Evolutionary conservation across 1,139 yeast species (phyloP).

Genomic region (Nakaseomyces sp.): DNA sequence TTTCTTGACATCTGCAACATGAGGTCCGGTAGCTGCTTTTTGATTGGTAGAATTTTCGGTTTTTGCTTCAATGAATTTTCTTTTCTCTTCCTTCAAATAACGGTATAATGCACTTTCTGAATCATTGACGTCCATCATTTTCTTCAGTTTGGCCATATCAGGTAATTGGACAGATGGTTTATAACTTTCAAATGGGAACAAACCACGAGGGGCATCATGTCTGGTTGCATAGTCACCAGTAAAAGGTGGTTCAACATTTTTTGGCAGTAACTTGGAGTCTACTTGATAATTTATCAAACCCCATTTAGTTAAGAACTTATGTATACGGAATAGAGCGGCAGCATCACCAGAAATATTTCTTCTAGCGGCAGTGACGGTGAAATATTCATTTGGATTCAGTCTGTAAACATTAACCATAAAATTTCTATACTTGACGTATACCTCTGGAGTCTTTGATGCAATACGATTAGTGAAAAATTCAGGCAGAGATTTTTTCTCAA

Average conservation of each 20-base stretch:
- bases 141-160: slow-evolving; percentile 49
- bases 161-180: slow-evolving; percentile 46
- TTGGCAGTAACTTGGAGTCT: slow-evolving; percentile 53
- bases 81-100: slow-evolving; percentile 16
- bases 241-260: slow-evolving; percentile 60
- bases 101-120: slow-evolving; percentile 19
- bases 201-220: slow-evolving; percentile 88
- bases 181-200: slow-evolving; percentile 84
- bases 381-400: slow-evolving; percentile 83
- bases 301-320: slow-evolving; percentile 87
- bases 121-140: slow-evolving; percentile 35
- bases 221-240: slow-evolving; percentile 61
- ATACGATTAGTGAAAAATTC: slow-evolving; percentile 76
- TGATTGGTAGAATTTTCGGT: slow-evolving; percentile 10
- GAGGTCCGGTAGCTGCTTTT: slow-evolving; percentile 5
- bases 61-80: slow-evolving; percentile 9
- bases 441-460: slow-evolving; percentile 79
- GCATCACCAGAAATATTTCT: slow-evolving; percentile 95
- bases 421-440: slow-evolving; percentile 80
- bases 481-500: slow-evolving; percentile 69
- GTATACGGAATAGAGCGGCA: slow-evolving; percentile 84
- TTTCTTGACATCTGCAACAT: not conserved
- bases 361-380: slow-evolving; percentile 89
- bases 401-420: slow-evolving; percentile 91
- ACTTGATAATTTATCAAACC: slow-evolving; percentile 94